Evolutionary conservation across 108 stramenopile genomes (phyloP), one percentile per base, ranked within the genome.

Genomic region (Cyclotella sp.): DNA sequence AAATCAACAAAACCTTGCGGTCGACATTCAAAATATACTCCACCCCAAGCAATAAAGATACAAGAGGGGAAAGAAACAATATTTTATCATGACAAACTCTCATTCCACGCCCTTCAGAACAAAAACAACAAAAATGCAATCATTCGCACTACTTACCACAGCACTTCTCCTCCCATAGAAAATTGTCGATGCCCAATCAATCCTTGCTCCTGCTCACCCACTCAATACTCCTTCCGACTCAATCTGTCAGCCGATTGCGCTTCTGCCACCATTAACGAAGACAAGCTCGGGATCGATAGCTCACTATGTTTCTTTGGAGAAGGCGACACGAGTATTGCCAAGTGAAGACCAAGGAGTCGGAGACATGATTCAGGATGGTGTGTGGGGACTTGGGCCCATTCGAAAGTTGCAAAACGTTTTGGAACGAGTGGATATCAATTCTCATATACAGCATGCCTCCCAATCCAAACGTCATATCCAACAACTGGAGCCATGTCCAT

Each of bases 181-280:
- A n/a, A n/a, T 34, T 2, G 34, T 57, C 21, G 12, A 22, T 24
- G 1, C 55, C 24, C 19, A 57, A n/a, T 26, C 55, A 19, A 1
- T 24, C n/a, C 2, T 21, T 75, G 74, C 54, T 58, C 55, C 2
- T 75, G 74, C 28, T 75, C 74, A 21, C 74, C 74, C 0, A 75
- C 55, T 4, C 19, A 28, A 26, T 67, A 57, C 45, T 22, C 7
- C 14, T 67, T 75, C 64, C 42, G 49, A 46, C 53, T 75, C 65
- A 22, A 66, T 14, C 39, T 75, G 4, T 15, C 43, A 0, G 30
- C 40, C 39, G 49, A 53, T 15, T 75, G 74, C 44, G 55, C 44
- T 2, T 44, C 65, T 22, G 16, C 51, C 40, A 75, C 61, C 28
- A 28, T 62, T 18, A 19, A 19, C 3, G 72, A 51, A 15, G 24